Conservation (phyloP, 2,329 filamentous ascomycete species). For the Fusarium sp. region DNA sequence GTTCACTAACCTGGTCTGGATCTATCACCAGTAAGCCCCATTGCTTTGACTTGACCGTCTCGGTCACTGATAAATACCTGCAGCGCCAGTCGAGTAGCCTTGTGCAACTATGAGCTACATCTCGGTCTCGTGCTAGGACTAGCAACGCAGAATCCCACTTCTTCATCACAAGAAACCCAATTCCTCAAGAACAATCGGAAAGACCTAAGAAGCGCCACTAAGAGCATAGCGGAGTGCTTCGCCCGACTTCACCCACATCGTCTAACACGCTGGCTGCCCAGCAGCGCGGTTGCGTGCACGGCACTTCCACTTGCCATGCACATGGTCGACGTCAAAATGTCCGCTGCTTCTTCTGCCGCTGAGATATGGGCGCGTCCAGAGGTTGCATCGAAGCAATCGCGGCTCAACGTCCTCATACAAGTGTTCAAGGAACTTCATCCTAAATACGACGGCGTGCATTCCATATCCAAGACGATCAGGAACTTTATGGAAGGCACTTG, state of each 20-base stretch:
- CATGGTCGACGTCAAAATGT: slow-evolving; percentile 33
- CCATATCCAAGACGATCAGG: slow-evolving; percentile 33
- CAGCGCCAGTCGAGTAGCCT: slow-evolving; percentile 29
- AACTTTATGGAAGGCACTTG: slow-evolving; percentile 37
- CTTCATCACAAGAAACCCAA: slow-evolving; percentile 2
- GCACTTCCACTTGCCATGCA: slow-evolving; percentile 35
- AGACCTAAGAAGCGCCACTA: slow-evolving; percentile 25
- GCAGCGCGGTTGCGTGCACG: slow-evolving; percentile 35
- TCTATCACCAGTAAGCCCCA: slow-evolving; percentile 33
- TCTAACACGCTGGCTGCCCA: slow-evolving; percentile 29
- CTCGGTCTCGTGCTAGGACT: slow-evolving; percentile 26
- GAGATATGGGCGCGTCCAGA: slow-evolving; percentile 25
- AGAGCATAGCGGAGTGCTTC: slow-evolving; percentile 31
- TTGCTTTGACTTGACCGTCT: accelerated
- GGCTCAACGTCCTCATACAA: slow-evolving; percentile 33
- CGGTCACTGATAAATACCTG: neutral
- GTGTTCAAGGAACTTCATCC: slow-evolving; percentile 32
- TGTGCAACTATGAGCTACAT: slow-evolving; percentile 34
- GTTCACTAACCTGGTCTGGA: slow-evolving; percentile 36
- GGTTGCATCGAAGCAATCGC: slow-evolving; percentile 26
- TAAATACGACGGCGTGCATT: slow-evolving; percentile 35
- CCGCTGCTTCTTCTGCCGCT: slow-evolving; percentile 13
- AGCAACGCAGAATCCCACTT: neutral
- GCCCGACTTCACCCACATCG: slow-evolving; percentile 18
- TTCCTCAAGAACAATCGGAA: slow-evolving; percentile 30